Base-by-base conservation (phyloP, 345 rosid genomes). In the Melaleuca alternifolia region DNA sequence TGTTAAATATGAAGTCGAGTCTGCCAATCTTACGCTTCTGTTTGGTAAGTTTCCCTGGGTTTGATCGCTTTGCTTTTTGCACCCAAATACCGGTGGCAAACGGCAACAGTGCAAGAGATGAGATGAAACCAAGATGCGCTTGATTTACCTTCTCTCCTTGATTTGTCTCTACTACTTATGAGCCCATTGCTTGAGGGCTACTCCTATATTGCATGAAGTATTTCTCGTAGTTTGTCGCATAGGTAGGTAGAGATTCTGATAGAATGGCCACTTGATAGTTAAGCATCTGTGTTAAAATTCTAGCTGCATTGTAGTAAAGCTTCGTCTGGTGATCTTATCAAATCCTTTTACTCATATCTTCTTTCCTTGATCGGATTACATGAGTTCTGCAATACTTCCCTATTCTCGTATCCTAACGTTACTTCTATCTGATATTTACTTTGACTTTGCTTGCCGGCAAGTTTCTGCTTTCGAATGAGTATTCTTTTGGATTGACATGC, bases 401-500 rank as follows among this genome's bases (percentile, higher is more conserved):
- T 33, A 33, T 71, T 6, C 48, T 71, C 18, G 48, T 71, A 26
- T 84, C 50, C 62, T 30, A 52, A 30, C 7, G 65, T 54, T 54
- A 41, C 41, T 41, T 41, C 41, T 41, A 41, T 41, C 4, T 41
- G 23, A 41, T 52, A 54, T 21, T 23, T 84, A 24, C n/a, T 54
- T 54, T 18, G 61, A 84, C 41, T 52, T 52, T 84, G 61, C 65
- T 30, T 71, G 24, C 41, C 48, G 81, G 28, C 77, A 53, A 10
- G 44, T 44, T 21, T 56, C 46, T 86, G 86, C 37, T 2, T 33
- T 44, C 84, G 24, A 46, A 21, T 88, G 88, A 50, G 85, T 82
- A 65, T 65, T 51, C 85, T 89, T 89, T 52, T 44, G 90, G 76
- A 54, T 83, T 85, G 89, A 88, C 12, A 88, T 91, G 94, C 96